Conservation (phyloP, 2,329 filamentous ascomycete species). For the Endothia cerciana region DNA sequence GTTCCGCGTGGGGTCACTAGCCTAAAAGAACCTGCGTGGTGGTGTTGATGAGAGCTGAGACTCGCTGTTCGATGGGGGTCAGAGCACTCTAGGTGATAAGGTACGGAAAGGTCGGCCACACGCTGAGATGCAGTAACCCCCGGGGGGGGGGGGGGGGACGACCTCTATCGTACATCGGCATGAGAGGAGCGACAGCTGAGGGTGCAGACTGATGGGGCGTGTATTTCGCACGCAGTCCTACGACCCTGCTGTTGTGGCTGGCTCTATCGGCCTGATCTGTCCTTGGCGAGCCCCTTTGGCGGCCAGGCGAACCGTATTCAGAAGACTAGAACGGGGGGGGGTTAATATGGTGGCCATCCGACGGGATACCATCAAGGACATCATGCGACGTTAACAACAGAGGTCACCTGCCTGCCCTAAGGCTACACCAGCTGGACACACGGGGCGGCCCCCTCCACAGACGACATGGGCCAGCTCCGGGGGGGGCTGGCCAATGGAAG, state of each 20-base stretch:
- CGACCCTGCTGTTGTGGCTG: slow-evolving; percentile 8
- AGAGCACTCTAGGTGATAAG: no score
- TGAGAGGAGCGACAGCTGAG: neutral
- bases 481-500: neutral
- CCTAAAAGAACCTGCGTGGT: neutral
- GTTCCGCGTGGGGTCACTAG: neutral
- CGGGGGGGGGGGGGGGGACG: no score
- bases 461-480: slow-evolving; percentile 1
- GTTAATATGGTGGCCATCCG: neutral
- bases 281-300: neutral
- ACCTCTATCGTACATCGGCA: neutral
- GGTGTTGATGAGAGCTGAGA: neutral
- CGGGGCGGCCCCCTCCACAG: neutral
- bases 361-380: neutral
- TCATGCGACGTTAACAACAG: neutral
- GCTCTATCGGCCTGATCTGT: slow-evolving; percentile 1
- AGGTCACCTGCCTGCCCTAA: neutral
- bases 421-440: slow-evolving; percentile 1
- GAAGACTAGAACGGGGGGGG: neutral
- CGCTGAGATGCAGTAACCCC: no score
- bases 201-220: neutral
- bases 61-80: neutral
- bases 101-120: no score
- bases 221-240: neutral
- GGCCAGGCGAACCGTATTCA: neutral